phyloP scores from a whole-genome alignment of 768 basidiomycete species.

The Mycena venus region DNA sequence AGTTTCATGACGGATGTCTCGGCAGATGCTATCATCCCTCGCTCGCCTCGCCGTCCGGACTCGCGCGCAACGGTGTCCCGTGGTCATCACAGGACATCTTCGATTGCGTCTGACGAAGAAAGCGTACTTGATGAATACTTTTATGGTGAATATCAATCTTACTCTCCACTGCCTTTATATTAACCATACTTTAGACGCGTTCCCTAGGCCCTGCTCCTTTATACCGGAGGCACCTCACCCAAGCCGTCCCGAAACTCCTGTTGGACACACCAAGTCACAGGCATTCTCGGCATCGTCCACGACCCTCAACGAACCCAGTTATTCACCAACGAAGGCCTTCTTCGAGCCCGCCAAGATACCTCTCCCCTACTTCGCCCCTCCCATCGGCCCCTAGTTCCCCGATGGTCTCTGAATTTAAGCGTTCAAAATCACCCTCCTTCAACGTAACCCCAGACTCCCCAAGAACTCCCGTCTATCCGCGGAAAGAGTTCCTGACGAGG shows the following conservation, averaged over 20 bases:
- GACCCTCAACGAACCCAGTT: background rate
- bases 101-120: slow-evolving; percentile 42
- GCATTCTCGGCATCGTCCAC: background rate
- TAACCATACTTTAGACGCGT: slow-evolving; percentile 47
- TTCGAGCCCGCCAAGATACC: slow-evolving; percentile 1
- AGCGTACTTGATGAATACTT: slow-evolving; percentile 49
- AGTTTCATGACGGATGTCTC: slow-evolving; percentile 49
- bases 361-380: background rate
- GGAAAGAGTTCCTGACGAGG: slow-evolving; percentile 18
- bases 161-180: background rate
- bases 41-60: slow-evolving; percentile 16
- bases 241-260: slow-evolving; percentile 32
- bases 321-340: background rate
- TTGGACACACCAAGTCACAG: background rate
- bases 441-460: slow-evolving; percentile 17
- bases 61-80: slow-evolving; percentile 9
- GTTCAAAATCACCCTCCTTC: slow-evolving; percentile 11
- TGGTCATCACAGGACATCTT: background rate
- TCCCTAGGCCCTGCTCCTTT: slow-evolving; percentile 57
- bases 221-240: slow-evolving; percentile 40
- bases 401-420: slow-evolving; percentile 24
- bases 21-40: slow-evolving; percentile 54
- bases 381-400: slow-evolving; percentile 39
- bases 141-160: slow-evolving; percentile 45
- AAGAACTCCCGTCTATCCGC: slow-evolving; percentile 15